A percentile compares a stretch with the other conserved stretches of the same genome.
Conservation (phyloP, 345 rosid genomes). For the Angophora floribunda region DNA sequence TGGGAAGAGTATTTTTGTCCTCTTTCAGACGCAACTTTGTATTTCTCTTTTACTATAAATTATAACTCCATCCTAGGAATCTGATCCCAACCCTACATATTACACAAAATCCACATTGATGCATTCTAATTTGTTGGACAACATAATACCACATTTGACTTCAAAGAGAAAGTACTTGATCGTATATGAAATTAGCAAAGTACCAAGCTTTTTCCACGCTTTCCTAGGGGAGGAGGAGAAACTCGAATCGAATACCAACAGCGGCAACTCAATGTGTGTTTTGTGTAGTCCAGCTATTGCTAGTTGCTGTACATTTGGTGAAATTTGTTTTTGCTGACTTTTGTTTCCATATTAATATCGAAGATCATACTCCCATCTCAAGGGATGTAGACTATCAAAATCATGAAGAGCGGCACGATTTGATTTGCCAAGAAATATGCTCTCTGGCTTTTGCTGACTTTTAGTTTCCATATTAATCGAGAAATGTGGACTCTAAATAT, state of each 20-base stretch:
- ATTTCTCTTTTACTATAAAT: background rate
- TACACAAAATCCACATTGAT: background rate
- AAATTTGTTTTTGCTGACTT: background rate
- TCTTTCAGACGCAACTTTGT: background rate
- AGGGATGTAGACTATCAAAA: background rate
- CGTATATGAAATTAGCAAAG: background rate
- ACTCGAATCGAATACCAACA: background rate
- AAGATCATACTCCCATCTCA: background rate
- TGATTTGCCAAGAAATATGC: background rate
- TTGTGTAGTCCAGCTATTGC: background rate
- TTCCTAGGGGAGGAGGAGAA: background rate
- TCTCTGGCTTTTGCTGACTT: background rate
- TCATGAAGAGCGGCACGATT: background rate
- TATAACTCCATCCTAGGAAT: background rate
- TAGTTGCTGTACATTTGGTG: background rate
- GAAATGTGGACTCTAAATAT: background rate
- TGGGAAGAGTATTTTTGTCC: background rate
- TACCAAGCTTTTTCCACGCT: background rate
- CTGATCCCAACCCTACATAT: background rate
- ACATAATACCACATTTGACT: background rate
- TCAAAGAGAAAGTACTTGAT: background rate
- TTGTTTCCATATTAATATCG: background rate
- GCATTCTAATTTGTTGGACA: background rate
- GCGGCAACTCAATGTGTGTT: background rate
- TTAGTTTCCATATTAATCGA: background rate